Evolutionary conservation across 306 rosid species (phyloP).

Genomic region (Dicorynia guianensis): DNA sequence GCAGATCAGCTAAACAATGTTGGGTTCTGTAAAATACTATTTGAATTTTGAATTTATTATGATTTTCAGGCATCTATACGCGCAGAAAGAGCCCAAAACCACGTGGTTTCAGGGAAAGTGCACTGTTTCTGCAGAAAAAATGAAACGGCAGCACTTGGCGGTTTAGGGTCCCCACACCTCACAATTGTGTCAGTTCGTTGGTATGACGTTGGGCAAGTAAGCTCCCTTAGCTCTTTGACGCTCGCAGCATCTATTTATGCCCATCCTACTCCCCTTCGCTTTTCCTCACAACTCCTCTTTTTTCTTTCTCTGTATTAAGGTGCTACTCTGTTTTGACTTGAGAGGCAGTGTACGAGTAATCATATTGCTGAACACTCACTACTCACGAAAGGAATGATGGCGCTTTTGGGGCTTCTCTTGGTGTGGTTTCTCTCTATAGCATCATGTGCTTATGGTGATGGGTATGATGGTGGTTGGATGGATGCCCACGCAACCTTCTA

Average conservation of each 20-base stretch:
- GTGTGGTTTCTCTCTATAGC: constrained; percentile 49
- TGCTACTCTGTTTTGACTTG: too few relatives aligned
- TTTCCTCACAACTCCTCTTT: constrained; percentile 22
- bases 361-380: neutral
- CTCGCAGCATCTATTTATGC: constrained; percentile 48
- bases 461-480: constrained; percentile 54
- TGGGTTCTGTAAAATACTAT: neutral
- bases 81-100: constrained; percentile 38
- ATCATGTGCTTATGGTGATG: constrained; percentile 47
- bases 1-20: neutral
- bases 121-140: constrained; percentile 32
- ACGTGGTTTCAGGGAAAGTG: constrained; percentile 54
- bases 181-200: constrained; percentile 33
- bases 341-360: too few relatives aligned
- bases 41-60: neutral
- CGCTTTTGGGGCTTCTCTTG: constrained; percentile 42
- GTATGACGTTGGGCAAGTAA: constrained; percentile 33
- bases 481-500: constrained; percentile 81
- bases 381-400: constrained; percentile 47
- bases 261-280: constrained; percentile 19
- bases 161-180: constrained; percentile 71
- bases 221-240: neutral
- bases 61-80: neutral
- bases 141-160: constrained; percentile 58
- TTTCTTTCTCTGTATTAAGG: neutral